phyloP scores from a whole-genome alignment of 257 asterid genomes.

The Thymus quinquecostatus region DNA sequence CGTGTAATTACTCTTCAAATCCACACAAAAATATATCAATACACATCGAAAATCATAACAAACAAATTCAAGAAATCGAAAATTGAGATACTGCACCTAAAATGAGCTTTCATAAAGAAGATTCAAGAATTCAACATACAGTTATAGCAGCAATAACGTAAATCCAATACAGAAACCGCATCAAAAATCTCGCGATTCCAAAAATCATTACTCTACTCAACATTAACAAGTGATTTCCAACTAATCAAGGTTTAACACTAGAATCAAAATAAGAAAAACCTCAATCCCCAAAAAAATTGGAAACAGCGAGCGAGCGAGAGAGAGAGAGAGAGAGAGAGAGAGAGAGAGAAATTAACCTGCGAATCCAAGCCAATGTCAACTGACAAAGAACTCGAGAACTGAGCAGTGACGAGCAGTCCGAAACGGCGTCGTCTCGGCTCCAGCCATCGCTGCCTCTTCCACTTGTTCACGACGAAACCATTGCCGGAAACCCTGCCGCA shows the following conservation, averaged over 20 bases:
- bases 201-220: neutral
- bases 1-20: constrained; percentile 54
- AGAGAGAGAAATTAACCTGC: constrained; percentile 48
- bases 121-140: neutral
- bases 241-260: neutral
- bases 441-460: constrained; percentile 40
- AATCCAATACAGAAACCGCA: constrained; percentile 16
- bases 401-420: constrained; percentile 53
- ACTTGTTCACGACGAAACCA: constrained; percentile 42
- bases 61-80: neutral
- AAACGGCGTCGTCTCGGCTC: constrained; percentile 51
- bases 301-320: neutral
- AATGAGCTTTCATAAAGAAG: neutral
- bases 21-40: constrained; percentile 37
- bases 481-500: constrained; percentile 40
- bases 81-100: constrained; percentile 4
- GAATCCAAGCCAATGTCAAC: constrained; percentile 76
- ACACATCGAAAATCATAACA: constrained; percentile 9
- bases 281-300: neutral
- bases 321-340: neutral
- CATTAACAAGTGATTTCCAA: neutral
- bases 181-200: constrained; percentile 18
- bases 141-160: neutral
- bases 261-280: constrained; percentile 28
- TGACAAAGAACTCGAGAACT: constrained; percentile 69